Evolutionary conservation across 306 rosid genomes (phyloP).

Genomic region (Prunus dulcis): DNA sequence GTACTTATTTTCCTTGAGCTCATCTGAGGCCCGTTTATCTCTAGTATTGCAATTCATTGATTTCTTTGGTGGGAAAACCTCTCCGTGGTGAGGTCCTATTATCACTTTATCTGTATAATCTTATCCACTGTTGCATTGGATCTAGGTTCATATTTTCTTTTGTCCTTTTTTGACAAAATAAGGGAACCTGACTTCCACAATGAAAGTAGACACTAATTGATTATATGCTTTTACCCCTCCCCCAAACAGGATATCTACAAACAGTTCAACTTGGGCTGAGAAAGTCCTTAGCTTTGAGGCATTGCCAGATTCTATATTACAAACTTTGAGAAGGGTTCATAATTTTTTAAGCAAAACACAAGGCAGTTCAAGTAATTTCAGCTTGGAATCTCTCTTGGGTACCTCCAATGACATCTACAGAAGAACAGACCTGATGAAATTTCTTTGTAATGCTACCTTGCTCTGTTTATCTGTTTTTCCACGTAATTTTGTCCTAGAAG

Average conservation of each 20-base stretch:
- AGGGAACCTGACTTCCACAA: background rate
- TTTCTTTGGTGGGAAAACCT: conserved; percentile 79
- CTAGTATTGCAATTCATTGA: conserved; percentile 70
- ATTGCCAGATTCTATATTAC: conserved; percentile 58
- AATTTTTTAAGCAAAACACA: conserved; percentile 42
- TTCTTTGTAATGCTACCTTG: conserved; percentile 67
- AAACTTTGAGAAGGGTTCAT: conserved; percentile 53
- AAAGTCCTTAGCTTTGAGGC: conserved; percentile 62
- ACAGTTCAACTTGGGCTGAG: conserved; percentile 68
- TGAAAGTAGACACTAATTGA: background rate
- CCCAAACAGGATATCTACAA: conserved; percentile 58
- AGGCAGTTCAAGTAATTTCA: conserved; percentile 35
- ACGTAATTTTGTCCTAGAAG: conserved; percentile 76
- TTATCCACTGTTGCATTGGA: background rate
- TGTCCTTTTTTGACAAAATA: background rate
- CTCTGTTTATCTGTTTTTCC: conserved; percentile 78
- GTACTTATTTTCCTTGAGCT: conserved; percentile 72
- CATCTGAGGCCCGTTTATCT: conserved; percentile 69
- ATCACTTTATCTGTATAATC: background rate
- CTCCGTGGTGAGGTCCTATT: conserved; percentile 62
- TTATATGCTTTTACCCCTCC: background rate
- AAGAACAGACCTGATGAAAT: conserved; percentile 66
- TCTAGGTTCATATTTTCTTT: background rate
- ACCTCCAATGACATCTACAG: conserved; percentile 27
- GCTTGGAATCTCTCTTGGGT: conserved; percentile 63